Percentiles rank a stretch among this genome's conserved stretches.
Evolutionary conservation across 2,329 filamentous ascomycete species (phyloP).

Genomic region (Fusarium sp.): DNA sequence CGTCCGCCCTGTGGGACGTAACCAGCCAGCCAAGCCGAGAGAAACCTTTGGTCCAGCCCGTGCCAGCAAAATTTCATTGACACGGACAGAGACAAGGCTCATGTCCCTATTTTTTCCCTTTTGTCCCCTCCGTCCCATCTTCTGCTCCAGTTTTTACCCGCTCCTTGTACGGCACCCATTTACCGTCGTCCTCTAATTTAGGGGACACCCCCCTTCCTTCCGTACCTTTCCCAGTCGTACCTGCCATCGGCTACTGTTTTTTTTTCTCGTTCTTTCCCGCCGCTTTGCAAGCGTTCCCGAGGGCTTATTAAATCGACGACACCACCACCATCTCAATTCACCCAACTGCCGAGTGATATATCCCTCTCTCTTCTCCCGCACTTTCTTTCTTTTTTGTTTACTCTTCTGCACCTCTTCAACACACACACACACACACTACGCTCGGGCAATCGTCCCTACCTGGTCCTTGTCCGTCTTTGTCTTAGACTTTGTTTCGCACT

Average conservation of each 20-base stretch:
- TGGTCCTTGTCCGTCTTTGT: constrained; percentile 27
- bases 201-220: constrained; percentile 28
- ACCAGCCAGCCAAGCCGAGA: constrained; percentile 17
- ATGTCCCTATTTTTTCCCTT: constrained; percentile 18
- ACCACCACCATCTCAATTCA: background rate
- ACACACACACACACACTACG: background rate
- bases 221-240: constrained; percentile 30
- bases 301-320: constrained; percentile 33
- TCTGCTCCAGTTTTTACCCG: constrained; percentile 41
- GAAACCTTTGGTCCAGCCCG: constrained; percentile 26
- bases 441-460: background rate
- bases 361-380: constrained; percentile 14
- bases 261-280: constrained; percentile 27
- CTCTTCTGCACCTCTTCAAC: constrained; percentile 9
- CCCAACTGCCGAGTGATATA: constrained; percentile 7
- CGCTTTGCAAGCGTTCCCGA: constrained; percentile 11
- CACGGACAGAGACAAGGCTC: constrained; percentile 9
- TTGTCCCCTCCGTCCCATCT: constrained; percentile 14
- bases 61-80: constrained; percentile 40
- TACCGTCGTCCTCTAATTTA: constrained; percentile 39
- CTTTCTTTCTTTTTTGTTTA: constrained; percentile 19
- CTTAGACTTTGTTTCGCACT: constrained; percentile 33
- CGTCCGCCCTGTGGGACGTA: constrained; percentile 33
- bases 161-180: constrained; percentile 40
- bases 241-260: constrained; percentile 12